These are phyloP conservation scores for Neurospora crassa DNA, from an alignment of 2,329 filamentous ascomycete genomes.

Conservation along the genomic window DNA sequence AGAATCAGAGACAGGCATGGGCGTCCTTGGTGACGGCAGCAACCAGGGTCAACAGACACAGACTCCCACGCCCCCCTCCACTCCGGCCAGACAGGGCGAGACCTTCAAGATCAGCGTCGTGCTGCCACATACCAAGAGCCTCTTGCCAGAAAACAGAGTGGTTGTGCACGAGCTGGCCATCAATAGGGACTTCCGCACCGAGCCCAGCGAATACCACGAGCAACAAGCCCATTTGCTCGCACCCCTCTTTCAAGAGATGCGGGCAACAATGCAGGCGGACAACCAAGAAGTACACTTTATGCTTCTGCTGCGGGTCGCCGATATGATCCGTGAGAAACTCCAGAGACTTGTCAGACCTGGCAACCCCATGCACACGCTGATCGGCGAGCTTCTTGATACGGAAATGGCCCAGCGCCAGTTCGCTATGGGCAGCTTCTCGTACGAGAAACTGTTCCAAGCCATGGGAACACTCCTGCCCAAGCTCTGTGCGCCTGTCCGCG, in stretches of 20 bases:
- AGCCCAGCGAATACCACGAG: conserved; percentile 48
- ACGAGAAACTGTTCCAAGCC: conserved; percentile 69
- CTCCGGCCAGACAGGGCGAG: conserved; percentile 32
- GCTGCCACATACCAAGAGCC: conserved; percentile 25
- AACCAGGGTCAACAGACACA: conserved; percentile 33
- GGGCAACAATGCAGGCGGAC: conserved; percentile 55
- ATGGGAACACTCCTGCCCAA: conserved; percentile 68
- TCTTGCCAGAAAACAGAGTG: conserved; percentile 62
- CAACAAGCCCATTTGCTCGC: conserved; percentile 40
- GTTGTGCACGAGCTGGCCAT: conserved; percentile 73
- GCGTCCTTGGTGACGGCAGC: conserved; percentile 31
- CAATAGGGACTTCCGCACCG: conserved; percentile 68
- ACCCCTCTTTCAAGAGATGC: conserved; percentile 48
- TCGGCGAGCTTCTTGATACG: conserved; percentile 65
- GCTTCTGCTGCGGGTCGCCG: conserved; percentile 61
- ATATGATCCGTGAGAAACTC: conserved; percentile 62
- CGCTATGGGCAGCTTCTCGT: conserved; percentile 63
- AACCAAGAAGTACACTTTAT: conserved; percentile 54
- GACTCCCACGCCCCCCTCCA: conserved; percentile 44
- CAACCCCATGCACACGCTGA: conserved; percentile 64
- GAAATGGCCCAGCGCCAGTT: conserved; percentile 63
- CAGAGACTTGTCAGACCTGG: conserved; percentile 61
- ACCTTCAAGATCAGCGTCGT: conserved; percentile 18
- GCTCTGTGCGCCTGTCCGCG: conserved; percentile 72
- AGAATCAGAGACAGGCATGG: conserved; percentile 27